Conservation (phyloP, 106 monocot genomes). For the Apostasia shenzhenica region DNA sequence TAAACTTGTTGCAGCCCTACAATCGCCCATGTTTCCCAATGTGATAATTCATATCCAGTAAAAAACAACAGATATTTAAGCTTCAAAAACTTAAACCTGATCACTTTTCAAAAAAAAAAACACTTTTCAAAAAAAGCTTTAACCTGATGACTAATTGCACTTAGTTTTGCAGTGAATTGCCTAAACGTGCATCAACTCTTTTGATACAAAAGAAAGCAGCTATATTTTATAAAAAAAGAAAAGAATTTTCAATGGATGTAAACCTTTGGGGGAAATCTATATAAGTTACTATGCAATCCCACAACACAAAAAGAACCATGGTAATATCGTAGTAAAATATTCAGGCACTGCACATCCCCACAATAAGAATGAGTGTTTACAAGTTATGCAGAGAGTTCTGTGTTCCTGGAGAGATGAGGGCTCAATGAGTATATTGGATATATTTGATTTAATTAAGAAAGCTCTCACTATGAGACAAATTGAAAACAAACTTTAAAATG, state of each 20-base stretch:
- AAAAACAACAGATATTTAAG: too few species aligned
- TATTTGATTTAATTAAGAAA: too few species aligned
- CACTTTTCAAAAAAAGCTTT: not conserved
- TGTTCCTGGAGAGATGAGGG: too few species aligned
- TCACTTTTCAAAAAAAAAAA: too few species aligned
- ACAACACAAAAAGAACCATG: constrained; percentile 48
- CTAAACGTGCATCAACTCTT: not conserved
- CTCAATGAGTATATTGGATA: too few species aligned
- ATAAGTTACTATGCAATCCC: constrained; percentile 73
- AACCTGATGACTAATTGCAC: not conserved
- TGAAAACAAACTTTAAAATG: too few species aligned
- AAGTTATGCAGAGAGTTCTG: constrained; percentile 1
- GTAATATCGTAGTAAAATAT: constrained; percentile 52
- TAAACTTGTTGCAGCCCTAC: too few species aligned
- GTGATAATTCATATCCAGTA: constrained; percentile 4
- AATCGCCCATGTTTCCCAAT: constrained; percentile 38
- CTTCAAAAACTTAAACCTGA: too few species aligned
- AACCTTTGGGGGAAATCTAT: constrained; percentile 89
- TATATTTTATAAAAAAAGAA: too few species aligned
- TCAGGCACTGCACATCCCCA: constrained; percentile 50
- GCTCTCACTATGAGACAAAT: too few species aligned
- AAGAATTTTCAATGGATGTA: constrained; percentile 36
- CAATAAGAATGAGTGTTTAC: constrained; percentile 69
- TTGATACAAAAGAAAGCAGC: too few species aligned
- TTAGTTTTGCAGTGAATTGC: constrained; percentile 45